Evolutionary conservation across 2,329 filamentous ascomycete genomes (phyloP).

Genomic region (Epichloe coenophiala): DNA sequence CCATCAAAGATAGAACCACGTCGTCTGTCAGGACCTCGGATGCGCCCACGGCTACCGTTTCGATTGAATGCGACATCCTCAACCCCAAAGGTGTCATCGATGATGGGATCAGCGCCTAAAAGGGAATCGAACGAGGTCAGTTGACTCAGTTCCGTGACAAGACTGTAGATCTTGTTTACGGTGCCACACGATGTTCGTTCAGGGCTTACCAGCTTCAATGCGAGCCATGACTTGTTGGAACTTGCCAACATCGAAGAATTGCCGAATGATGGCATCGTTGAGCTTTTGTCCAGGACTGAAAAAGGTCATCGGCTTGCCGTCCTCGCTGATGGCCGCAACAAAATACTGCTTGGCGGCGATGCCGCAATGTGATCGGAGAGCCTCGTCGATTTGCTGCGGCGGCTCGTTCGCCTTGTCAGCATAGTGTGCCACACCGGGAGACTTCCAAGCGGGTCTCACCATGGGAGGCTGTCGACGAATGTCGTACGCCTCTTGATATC

Average conservation of each 20-base stretch:
- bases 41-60: constrained; percentile 13
- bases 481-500: constrained; percentile 22
- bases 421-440: not conserved
- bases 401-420: constrained; percentile 4
- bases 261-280: constrained; percentile 24
- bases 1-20: constrained; percentile 19
- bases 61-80: constrained; percentile 14
- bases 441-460: constrained; percentile 15
- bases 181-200: not conserved
- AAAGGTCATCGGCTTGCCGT: constrained; percentile 32
- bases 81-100: constrained; percentile 19
- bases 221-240: constrained; percentile 27
- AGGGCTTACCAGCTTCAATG: constrained; percentile 24
- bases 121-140: too few species aligned
- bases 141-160: not conserved
- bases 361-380: constrained; percentile 36
- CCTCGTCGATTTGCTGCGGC: constrained; percentile 34
- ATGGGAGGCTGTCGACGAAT: constrained; percentile 23
- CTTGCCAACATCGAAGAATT: constrained; percentile 32
- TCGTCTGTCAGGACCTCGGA: constrained; percentile 17
- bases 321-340: constrained; percentile 35
- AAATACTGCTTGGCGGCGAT: constrained; percentile 40
- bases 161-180: not conserved
- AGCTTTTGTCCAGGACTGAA: constrained; percentile 27
- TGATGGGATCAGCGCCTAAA: constrained; percentile 19